Evolutionary conservation across 108 stramenopile species (phyloP).

Genomic region (Chaetoceros muelleri): DNA sequence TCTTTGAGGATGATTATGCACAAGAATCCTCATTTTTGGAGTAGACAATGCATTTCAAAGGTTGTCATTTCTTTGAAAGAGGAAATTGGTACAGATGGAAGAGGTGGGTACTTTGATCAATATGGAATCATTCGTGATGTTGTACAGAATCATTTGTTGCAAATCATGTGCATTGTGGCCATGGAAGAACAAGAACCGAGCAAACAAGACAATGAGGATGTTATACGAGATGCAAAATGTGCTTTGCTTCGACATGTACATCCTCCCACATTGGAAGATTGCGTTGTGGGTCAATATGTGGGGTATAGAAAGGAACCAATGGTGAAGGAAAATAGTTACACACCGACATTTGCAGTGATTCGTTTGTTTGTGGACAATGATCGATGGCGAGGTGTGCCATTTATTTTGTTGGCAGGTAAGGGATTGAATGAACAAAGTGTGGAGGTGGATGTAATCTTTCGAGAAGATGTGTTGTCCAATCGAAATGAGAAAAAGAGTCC

Average conservation of each 20-base stretch:
- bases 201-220: slow-evolving; percentile 40
- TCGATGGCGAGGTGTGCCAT: slow-evolving; percentile 96
- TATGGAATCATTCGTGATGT: slow-evolving; percentile 94
- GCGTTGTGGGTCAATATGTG: slow-evolving; percentile 92
- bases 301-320: slow-evolving; percentile 81
- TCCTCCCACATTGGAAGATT: slow-evolving; percentile 59
- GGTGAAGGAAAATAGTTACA: slow-evolving; percentile 70
- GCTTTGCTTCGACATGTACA: slow-evolving; percentile 73
- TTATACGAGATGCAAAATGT: slow-evolving; percentile 91
- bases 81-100: slow-evolving; percentile 78
- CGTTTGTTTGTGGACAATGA: slow-evolving; percentile 81
- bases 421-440: slow-evolving; percentile 87
- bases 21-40: slow-evolving; percentile 76
- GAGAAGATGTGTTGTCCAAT: slow-evolving; percentile 6
- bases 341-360: slow-evolving; percentile 85
- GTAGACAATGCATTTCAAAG: slow-evolving; percentile 30
- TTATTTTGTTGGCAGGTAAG: slow-evolving; percentile 96
- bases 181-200: slow-evolving; percentile 67
- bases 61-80: slow-evolving; percentile 63
- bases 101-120: slow-evolving; percentile 95
- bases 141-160: slow-evolving; percentile 91
- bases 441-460: slow-evolving; percentile 87
- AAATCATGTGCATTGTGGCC: slow-evolving; percentile 70
- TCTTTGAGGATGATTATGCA: no score
- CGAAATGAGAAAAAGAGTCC: no score